Percentiles rank a stretch among this genome's conserved stretches.
Conservation (phyloP, 2,329 filamentous ascomycete genomes). For the Arthroderma sp. region DNA sequence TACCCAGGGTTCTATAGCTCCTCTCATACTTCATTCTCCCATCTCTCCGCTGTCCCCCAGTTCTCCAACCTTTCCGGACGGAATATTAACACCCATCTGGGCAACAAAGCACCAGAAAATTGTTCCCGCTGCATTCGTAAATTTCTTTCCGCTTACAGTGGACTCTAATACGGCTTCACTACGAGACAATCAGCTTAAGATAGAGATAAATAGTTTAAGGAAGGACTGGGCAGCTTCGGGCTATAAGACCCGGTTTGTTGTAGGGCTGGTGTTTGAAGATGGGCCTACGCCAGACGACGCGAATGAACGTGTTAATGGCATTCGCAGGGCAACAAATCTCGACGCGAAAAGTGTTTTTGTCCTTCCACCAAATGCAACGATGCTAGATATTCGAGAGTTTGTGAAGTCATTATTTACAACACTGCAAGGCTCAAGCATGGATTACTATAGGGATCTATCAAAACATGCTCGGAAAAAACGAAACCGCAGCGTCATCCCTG, state of each 20-base stretch:
- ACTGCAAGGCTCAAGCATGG: slow-evolving; percentile 61
- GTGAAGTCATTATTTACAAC: slow-evolving; percentile 59
- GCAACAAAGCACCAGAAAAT: slow-evolving; percentile 76
- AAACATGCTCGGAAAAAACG: slow-evolving; percentile 84
- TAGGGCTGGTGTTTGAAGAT: slow-evolving; percentile 65
- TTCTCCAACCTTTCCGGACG: slow-evolving; percentile 78
- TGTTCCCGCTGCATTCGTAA: slow-evolving; percentile 66
- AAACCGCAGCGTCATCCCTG: slow-evolving; percentile 61
- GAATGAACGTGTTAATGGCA: slow-evolving; percentile 65
- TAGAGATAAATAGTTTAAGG: slow-evolving; percentile 69
- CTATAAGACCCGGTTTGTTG: slow-evolving; percentile 64
- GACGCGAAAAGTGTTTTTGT: slow-evolving; percentile 81
- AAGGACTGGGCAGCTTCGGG: slow-evolving; percentile 44
- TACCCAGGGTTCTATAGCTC: slow-evolving; percentile 25
- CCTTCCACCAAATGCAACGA: slow-evolving; percentile 59
- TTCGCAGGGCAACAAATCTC: slow-evolving; percentile 64
- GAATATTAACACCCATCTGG: slow-evolving; percentile 70
- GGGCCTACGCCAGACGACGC: slow-evolving; percentile 48
- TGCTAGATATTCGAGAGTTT: slow-evolving; percentile 59
- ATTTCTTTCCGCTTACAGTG: slow-evolving; percentile 64
- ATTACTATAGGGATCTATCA: slow-evolving; percentile 91
- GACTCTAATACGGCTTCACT: slow-evolving; percentile 61
- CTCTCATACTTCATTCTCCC: slow-evolving; percentile 66
- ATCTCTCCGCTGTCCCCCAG: slow-evolving; percentile 78
- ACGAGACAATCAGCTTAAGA: slow-evolving; percentile 78